phyloP scores from a whole-genome alignment of 495 filamentous ascomycete genomes.

The Trichodelitschia bisporula region DNA sequence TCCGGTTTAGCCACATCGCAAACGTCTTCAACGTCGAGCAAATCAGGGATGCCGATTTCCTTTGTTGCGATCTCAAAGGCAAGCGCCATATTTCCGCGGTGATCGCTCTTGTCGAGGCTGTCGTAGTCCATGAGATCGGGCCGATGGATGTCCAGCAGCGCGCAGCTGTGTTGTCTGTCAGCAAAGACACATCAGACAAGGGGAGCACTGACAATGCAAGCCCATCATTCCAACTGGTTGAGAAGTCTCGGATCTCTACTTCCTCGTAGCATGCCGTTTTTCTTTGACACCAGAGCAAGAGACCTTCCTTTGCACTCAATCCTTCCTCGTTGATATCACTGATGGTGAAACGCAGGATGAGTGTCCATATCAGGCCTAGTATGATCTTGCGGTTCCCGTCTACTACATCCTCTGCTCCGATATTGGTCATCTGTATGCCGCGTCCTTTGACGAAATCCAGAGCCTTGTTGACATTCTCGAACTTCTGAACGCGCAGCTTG shows the following conservation, averaged over 20 bases:
- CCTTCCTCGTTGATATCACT: constrained; percentile 97
- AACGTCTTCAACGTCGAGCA: constrained; percentile 94
- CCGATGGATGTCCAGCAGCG: constrained; percentile 85
- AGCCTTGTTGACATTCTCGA: constrained; percentile 94
- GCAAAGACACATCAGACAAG: constrained; percentile 2
- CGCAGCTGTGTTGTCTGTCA: constrained; percentile 28
- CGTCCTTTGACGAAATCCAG: constrained; percentile 79
- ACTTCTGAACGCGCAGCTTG: constrained; percentile 85
- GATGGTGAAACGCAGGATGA: constrained; percentile 94
- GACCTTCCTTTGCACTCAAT: constrained; percentile 88
- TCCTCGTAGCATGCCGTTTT: constrained; percentile 98
- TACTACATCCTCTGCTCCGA: constrained; percentile 93
- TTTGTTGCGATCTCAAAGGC: constrained; percentile 88
- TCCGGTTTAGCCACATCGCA: constrained; percentile 91
- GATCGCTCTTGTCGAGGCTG: constrained; percentile 75
- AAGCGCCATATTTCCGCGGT: constrained; percentile 89
- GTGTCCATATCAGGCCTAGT: constrained; percentile 84
- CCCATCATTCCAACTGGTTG: constrained; percentile 86
- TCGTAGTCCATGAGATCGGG: constrained; percentile 96
- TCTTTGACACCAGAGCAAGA: constrained; percentile 90
- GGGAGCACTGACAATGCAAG: constrained; percentile 42
- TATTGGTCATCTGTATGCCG: constrained; percentile 92
- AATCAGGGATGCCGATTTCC: constrained; percentile 88
- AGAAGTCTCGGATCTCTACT: constrained; percentile 85
- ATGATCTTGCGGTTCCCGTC: constrained; percentile 97